Base-by-base conservation (phyloP, 495 filamentous ascomycete species). In the Aspergillus funiculosus region DNA sequence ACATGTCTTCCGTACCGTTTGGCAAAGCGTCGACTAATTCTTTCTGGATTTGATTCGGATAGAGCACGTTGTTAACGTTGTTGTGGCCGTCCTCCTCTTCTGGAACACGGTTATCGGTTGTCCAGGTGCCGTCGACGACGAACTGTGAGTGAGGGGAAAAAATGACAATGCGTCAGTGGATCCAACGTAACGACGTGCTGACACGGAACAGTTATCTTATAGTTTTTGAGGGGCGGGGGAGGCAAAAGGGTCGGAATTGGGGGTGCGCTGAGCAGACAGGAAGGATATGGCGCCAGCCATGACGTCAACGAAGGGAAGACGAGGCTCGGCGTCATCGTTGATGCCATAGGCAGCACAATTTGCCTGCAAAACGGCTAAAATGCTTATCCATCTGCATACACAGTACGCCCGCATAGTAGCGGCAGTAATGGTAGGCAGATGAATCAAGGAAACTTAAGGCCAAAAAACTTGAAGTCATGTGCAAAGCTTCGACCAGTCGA, bases 121-220 rank as follows among this genome's bases (percentile, higher is more conserved):
- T 80, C 92, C 92, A 98, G 47, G 70, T 76, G 31, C 80, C 82
- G 77, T 98, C 89, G 34, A 94, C 91, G 52, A 97, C 85, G 67
- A 94, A 97, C 87, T 95, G 60, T 48, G 27, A 39, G 17, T 29
- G 20, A 35, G 36, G 13, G 30, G 25, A 37, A 41, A 34, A 36
- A 32, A 9, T 34, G 4, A 22, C 20, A 46, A 46, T 18, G 22
- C 21, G 54, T 57, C 27, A 53, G 54, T 43, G 43, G 42, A 48
- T 13, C 24, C 36, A 25, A 29, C 20, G 24, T 22, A 44, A 50
- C 17, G 27, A 39, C 37, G 20, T n/a, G 42, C 17, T 27, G 38
- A 40, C 39, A 39, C 32, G 39, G 13, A 30, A 41, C 21, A 28
- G 28, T 32, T 14, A 34, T 55, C 51, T 61, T 63, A 64, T 63